Conservation (phyloP, 257 asterid species). For the Echites panduratus region DNA sequence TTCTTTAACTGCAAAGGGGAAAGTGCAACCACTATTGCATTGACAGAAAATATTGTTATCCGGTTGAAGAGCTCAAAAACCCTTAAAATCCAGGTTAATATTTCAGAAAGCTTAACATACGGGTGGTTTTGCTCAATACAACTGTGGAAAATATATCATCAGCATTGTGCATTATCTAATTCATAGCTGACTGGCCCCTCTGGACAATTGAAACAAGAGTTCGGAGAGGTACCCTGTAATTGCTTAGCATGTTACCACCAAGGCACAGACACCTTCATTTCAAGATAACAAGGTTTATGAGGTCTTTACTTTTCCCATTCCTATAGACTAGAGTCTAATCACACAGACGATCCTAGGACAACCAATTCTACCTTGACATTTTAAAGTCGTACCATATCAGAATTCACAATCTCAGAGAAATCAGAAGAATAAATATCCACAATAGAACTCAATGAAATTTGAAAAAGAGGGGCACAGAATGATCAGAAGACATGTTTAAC, state of each 20-base stretch:
- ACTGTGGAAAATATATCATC: too few relatives aligned
- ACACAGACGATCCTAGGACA: background rate
- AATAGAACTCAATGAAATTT: background rate
- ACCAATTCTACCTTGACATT: background rate
- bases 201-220: too few relatives aligned
- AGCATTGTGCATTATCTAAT: too few relatives aligned
- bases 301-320: too few relatives aligned
- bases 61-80: background rate
- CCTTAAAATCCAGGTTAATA: background rate
- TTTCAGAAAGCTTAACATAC: background rate
- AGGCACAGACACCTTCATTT: background rate
- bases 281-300: background rate
- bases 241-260: background rate
- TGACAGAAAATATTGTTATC: background rate
- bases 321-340: too few relatives aligned
- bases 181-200: too few relatives aligned
- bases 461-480: background rate
- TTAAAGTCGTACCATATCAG: background rate
- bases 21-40: background rate
- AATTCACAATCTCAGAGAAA: background rate
- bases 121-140: background rate
- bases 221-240: too few relatives aligned
- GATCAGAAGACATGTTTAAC: background rate
- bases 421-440: background rate
- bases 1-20: background rate